Base-by-base conservation (phyloP, 2,329 filamentous ascomycete species). In the Polychaeton citri region DNA sequence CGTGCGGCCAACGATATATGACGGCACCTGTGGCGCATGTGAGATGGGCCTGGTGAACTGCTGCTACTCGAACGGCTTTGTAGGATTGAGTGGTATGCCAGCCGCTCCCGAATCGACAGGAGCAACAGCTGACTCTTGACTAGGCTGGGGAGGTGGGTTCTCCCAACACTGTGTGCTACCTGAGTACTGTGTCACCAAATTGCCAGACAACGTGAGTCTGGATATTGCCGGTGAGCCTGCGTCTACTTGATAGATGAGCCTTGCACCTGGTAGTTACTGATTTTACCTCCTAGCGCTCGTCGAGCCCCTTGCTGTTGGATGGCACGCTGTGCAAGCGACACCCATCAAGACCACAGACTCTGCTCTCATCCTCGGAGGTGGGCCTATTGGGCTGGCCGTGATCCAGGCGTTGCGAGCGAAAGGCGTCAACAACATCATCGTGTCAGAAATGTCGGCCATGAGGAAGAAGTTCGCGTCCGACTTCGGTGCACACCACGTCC, bases 1-100 rank as follows among this genome's bases (percentile, higher is more conserved):
- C 30, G 57, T 71, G 1, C 63, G 70, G 43, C 69, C 69, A 6
- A 72, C 69, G 49, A 70, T 72, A 32, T 72, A 71, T 49, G 67
- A 71, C 37, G 63, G 61, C 6, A 64, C 63, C 9, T 72, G 69
- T 46, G 60, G 60, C 8, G 62, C 68, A 5, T 74, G 70, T 45
- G 55, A 62, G 38, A 61, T 65, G n/a, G 66, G 66, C 0, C 49
- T 66, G 15, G 62, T 69, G 37, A 72, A 72, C 38, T 71, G 67
- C 53, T 72, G 69, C 44, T 66, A 68, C 49, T 64, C 61, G 32
- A 69, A 68, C 39, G 68, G 68, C 2, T 72, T 71, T 46, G 56
- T 71, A 5, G 68, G 68, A 2, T 46, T 72, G 13, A 68, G 63
- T 30, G 67, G 60, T 58, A 34, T 34, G 51, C n/a, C n/a, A n/a